phyloP scores from a whole-genome alignment of 2,329 filamentous ascomycete genomes.

The Fusarium verticillioides region DNA sequence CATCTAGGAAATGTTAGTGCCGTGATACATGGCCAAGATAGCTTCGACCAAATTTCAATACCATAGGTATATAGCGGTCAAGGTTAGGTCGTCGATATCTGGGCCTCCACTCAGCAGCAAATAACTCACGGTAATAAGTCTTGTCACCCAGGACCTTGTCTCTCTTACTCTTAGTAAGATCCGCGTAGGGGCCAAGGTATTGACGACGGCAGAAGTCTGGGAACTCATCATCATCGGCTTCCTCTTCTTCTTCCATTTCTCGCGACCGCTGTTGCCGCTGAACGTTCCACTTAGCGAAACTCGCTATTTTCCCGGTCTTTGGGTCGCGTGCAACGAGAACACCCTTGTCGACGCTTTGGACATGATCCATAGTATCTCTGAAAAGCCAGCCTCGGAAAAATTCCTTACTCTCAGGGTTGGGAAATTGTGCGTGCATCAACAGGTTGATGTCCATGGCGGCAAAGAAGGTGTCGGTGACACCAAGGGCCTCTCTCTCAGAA shows the following conservation, averaged over 20 bases:
- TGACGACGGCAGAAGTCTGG: constrained; percentile 45
- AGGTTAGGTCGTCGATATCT: not conserved
- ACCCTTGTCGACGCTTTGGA: constrained; percentile 42
- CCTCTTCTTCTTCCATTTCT: constrained; percentile 20
- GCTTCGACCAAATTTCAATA: not conserved
- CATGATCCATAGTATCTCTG: constrained; percentile 46
- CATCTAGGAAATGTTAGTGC: constrained; percentile 45
- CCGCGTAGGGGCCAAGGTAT: constrained; percentile 50
- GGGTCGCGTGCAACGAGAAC: constrained; percentile 50
- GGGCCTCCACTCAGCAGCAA: not conserved
- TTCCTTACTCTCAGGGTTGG: constrained; percentile 45
- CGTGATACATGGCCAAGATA: not conserved
- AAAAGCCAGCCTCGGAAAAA: constrained; percentile 48
- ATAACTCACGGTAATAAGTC: constrained; percentile 53
- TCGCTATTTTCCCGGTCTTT: constrained; percentile 44
- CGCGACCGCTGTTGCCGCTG: constrained; percentile 32
- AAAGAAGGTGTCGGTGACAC: constrained; percentile 50
- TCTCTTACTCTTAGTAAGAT: constrained; percentile 48
- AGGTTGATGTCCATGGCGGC: constrained; percentile 54
- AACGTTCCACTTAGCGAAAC: constrained; percentile 53
- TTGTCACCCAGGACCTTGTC: constrained; percentile 44
- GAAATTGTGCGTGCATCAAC: constrained; percentile 55
- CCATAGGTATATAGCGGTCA: not conserved
- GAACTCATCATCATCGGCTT: constrained; percentile 43
- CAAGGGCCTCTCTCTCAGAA: constrained; percentile 38